These are phyloP conservation scores for Calonectria montana DNA, from an alignment of 2,329 filamentous ascomycete species.

Conservation along the genomic window DNA sequence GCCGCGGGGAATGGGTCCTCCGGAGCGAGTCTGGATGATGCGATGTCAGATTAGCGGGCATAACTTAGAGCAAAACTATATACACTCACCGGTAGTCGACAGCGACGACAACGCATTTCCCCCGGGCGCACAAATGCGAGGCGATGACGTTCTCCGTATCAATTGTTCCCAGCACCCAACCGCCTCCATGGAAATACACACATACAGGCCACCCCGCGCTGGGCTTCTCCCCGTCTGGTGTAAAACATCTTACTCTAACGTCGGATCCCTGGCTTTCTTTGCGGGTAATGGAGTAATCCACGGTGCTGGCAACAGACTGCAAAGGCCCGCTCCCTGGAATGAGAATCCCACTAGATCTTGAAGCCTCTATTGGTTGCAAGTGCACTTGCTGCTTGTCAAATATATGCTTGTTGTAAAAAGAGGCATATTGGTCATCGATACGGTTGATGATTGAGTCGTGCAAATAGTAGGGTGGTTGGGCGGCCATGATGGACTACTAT, in stretches of 20 bases:
- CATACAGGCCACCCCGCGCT: conserved; percentile 60
- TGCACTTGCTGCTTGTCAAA: conserved; percentile 1
- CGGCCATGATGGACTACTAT: background rate
- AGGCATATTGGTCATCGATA: background rate
- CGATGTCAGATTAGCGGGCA: background rate
- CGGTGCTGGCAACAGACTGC: background rate
- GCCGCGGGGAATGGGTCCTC: background rate
- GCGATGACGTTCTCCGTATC: conserved; percentile 9
- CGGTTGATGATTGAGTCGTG: background rate
- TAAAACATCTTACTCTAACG: background rate
- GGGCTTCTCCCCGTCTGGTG: background rate
- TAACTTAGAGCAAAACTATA: too few relatives aligned
- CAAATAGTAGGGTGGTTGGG: background rate
- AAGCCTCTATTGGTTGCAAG: background rate
- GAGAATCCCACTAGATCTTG: background rate
- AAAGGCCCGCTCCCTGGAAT: background rate
- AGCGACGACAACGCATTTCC: background rate
- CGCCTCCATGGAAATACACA: conserved; percentile 67
- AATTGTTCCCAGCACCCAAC: conserved; percentile 10
- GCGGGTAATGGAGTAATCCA: background rate
- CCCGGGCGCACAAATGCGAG: background rate
- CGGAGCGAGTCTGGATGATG: background rate
- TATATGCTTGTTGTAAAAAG: background rate
- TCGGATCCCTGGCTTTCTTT: background rate
- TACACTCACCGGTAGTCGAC: background rate